These are phyloP conservation scores for Candida palmyrensis DNA, from an alignment of 805 yeast genomes.

Conservation along the genomic window DNA sequence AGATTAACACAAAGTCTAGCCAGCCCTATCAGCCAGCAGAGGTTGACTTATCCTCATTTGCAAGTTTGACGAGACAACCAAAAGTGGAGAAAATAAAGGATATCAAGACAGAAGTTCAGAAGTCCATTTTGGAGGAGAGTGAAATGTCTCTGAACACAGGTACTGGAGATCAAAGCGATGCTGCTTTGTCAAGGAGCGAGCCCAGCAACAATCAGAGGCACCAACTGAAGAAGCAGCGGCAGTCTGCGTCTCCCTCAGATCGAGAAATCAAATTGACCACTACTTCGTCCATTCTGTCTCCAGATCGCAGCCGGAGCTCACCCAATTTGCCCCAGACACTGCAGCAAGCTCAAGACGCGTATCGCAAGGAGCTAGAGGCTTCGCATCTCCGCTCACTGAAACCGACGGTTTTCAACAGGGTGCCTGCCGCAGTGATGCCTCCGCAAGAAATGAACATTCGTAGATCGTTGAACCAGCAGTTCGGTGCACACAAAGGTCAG, in stretches of 20 bases:
- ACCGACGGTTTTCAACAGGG: slow-evolving; percentile 4
- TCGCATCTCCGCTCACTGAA: slow-evolving; percentile 3
- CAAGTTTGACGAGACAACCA: slow-evolving; percentile 42
- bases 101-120: slow-evolving; percentile 2
- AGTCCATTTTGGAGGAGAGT: not conserved
- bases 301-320: not conserved
- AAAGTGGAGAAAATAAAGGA: slow-evolving; percentile 8
- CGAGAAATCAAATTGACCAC: slow-evolving; percentile 2
- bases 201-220: not conserved
- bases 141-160: too few species aligned
- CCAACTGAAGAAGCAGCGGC: not conserved
- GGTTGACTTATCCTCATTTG: slow-evolving; percentile 39
- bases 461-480: slow-evolving; percentile 7
- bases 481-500: slow-evolving; percentile 1
- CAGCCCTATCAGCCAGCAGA: slow-evolving; percentile 43
- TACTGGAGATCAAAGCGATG: too few species aligned
- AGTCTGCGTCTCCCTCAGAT: slow-evolving; percentile 1
- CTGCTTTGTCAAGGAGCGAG: too few species aligned
- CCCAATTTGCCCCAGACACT: too few species aligned
- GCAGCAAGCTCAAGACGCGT: slow-evolving; percentile 5
- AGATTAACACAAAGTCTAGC: slow-evolving; percentile 5
- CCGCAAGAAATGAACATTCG: slow-evolving; percentile 19
- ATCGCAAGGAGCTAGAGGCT: slow-evolving; percentile 3
- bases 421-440: slow-evolving; percentile 21
- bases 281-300: not conserved